phyloP scores from a whole-genome alignment of 1,284 basidiomycete species.

The Leccinum huronense region DNA sequence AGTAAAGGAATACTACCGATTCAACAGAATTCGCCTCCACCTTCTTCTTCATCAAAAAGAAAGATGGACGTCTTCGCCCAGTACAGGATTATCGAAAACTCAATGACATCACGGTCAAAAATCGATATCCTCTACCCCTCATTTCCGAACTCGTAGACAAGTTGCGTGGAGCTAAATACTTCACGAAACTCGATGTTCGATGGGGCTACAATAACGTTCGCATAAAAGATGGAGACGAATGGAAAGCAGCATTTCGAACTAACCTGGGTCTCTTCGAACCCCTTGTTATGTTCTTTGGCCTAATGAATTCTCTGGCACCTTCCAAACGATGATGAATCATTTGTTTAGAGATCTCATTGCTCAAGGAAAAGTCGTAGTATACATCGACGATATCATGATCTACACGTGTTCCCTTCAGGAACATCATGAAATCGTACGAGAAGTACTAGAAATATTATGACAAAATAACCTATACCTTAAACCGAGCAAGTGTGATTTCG shows the following conservation, averaged over 20 bases:
- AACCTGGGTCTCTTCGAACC: background rate
- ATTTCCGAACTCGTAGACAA: background rate
- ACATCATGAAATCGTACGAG: background rate
- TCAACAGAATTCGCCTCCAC: background rate
- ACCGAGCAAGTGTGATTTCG: background rate
- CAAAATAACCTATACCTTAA: background rate
- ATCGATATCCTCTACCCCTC: background rate
- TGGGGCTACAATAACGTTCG: background rate
- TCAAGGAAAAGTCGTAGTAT: background rate
- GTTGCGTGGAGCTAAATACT: background rate
- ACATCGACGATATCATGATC: background rate
- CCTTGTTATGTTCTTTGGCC: background rate
- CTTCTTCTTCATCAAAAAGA: constrained; percentile 1
- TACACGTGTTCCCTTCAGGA: background rate
- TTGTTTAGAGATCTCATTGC: background rate
- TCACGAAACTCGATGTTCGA: background rate
- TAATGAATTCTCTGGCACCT: background rate
- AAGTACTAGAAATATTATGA: background rate
- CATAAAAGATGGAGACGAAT: background rate
- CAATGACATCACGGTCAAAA: background rate
- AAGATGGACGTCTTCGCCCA: background rate
- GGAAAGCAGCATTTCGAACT: background rate
- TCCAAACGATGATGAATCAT: background rate
- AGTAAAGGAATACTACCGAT: too few species aligned
- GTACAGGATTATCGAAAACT: background rate